These are phyloP conservation scores for Trichoderma cornu-damae DNA, from an alignment of 2,329 filamentous ascomycete genomes.

Conservation along the genomic window DNA sequence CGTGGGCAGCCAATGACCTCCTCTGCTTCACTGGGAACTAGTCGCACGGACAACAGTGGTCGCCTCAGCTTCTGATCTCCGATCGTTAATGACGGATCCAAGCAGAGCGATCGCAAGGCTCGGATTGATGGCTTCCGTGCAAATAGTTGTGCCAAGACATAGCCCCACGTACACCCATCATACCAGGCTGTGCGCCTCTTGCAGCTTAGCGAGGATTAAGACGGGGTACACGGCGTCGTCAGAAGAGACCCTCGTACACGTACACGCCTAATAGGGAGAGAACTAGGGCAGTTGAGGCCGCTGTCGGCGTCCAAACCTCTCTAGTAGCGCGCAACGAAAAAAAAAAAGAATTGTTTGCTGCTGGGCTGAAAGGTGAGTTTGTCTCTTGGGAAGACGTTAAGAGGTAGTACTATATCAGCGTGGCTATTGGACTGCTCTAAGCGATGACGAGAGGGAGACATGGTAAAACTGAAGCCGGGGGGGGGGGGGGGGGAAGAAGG, in stretches of 20 bases:
- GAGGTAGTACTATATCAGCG: not conserved
- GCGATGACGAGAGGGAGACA: not conserved
- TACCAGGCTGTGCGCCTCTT: no score
- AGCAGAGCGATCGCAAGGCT: not conserved
- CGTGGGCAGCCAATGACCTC: no score
- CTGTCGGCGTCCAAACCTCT: not conserved
- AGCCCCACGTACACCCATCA: no score
- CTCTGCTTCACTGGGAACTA: not conserved
- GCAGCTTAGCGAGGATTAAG: not conserved
- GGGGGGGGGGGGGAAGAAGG: not conserved
- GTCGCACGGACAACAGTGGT: not conserved
- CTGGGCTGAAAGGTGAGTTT: not conserved
- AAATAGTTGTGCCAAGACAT: not conserved
- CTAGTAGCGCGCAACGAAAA: not conserved
- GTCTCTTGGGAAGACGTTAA: slow-evolving; percentile 6
- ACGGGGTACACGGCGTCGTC: not conserved
- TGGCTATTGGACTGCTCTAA: not conserved
- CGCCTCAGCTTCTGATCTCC: not conserved
- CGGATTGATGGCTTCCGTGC: not conserved
- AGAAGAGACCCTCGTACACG: not conserved
- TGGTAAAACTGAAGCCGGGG: not conserved
- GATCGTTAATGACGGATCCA: not conserved
- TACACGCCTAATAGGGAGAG: not conserved
- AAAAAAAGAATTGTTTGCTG: not conserved
- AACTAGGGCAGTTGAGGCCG: not conserved